A percentile compares a stretch with the other conserved stretches of the same genome.
These are phyloP conservation scores for Tetradesmus obliquus DNA, from an alignment of 139 green algal genomes.

Conservation along the genomic window DNA sequence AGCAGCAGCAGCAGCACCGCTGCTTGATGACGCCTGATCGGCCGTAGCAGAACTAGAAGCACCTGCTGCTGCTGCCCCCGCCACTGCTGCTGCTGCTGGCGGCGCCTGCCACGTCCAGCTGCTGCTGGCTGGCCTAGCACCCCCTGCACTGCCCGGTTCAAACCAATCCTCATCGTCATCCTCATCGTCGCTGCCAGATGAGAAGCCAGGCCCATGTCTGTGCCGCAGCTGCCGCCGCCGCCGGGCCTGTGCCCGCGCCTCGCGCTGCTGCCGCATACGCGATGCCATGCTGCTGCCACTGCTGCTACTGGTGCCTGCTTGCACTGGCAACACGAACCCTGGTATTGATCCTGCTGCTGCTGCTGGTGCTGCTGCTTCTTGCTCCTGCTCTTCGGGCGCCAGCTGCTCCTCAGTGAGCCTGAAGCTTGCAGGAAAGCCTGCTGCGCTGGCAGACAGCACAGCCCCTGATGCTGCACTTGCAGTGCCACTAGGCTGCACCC, in stretches of 20 bases:
- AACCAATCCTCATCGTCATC: neutral
- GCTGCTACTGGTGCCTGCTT: neutral
- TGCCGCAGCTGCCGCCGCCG: neutral
- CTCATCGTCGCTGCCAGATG: neutral
- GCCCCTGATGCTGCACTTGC: too few relatives aligned
- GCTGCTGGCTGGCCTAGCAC: neutral
- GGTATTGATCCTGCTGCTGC: neutral
- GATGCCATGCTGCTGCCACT: neutral
- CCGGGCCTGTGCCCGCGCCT: neutral
- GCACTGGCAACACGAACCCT: neutral
- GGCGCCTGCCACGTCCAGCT: neutral
- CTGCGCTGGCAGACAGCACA: neutral
- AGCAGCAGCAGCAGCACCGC: too few relatives aligned
- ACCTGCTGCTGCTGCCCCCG: neutral
- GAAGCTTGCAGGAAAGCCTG: neutral
- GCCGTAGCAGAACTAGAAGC: neutral
- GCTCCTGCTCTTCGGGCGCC: neutral
- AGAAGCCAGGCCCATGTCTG: neutral
- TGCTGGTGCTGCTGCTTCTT: neutral
- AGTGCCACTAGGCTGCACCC: neutral
- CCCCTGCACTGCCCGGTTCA: neutral
- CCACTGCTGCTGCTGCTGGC: neutral
- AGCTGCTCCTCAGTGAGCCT: neutral
- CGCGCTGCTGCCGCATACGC: neutral
- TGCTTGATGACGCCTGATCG: neutral